Evolutionary conservation across 2,329 filamentous ascomycete genomes (phyloP).

Genomic region (Sclerotinia borealis): DNA sequence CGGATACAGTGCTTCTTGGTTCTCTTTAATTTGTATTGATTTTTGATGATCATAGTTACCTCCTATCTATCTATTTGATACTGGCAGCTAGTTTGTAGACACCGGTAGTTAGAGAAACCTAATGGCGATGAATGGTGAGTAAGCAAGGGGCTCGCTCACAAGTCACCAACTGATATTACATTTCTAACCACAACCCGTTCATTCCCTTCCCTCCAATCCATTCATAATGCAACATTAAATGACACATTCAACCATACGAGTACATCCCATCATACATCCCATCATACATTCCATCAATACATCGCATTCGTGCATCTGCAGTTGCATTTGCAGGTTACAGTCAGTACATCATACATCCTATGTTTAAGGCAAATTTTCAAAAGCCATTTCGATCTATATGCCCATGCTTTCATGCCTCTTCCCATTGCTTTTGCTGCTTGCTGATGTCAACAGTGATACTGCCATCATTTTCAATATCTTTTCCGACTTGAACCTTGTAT

Average conservation of each 20-base stretch:
- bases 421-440: neutral
- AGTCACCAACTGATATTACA: too few species aligned
- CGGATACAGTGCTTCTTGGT: too few species aligned
- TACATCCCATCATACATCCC: neutral
- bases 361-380: neutral
- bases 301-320: neutral
- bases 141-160: neutral
- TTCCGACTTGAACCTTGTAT: neutral
- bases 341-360: conserved; percentile 2
- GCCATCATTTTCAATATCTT: neutral
- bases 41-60: too few species aligned
- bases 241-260: neutral
- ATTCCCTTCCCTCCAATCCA: neutral
- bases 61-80: too few species aligned
- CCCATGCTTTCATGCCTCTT: neutral
- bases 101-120: neutral
- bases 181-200: neutral
- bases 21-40: too few species aligned
- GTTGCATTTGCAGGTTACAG: conserved; percentile 5
- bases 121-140: neutral
- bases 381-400: neutral
- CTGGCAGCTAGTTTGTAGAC: too few species aligned
- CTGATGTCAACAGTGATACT: neutral
- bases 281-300: neutral
- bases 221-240: neutral